Base-by-base conservation (phyloP, 2,329 filamentous ascomycete species). In the Nothophoma quercina region DNA sequence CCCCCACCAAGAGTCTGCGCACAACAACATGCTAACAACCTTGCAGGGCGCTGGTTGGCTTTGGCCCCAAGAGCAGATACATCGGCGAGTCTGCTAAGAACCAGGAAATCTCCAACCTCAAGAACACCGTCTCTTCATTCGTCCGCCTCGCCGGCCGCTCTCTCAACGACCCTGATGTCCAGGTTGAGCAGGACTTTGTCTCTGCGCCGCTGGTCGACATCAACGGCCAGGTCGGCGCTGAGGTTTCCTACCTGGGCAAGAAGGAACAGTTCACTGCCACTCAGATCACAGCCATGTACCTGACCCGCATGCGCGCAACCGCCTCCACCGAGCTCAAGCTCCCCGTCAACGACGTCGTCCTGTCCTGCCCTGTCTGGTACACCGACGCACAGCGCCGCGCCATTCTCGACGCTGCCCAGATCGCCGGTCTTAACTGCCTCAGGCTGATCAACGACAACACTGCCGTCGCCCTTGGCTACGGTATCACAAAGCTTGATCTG, bases 31-130 rank as follows among this genome's bases (percentile, higher is more conserved):
- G 28, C 59, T 65, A 18, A 64, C 58, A 39, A 23, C 6, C 29
- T 25, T 21, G 7, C 50, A 64, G 93, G 58, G 92, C 95, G 59
- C 83, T 99, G 63, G 95, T 99, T 70, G 93, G 91, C 71, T 99
- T 99, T 78, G 91, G 92, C 55, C 89, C 91, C 75, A 96, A 96
- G 81, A 88, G 85, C 77, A 90, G 95, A 81, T 96, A 96, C 76
- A 85, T 99, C 63, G 95, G 95, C 64, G 95, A 99, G 82, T 79
- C 90, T 51, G 95, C 95, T 66, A 98, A 98, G 86, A 98, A 93
- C 65, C 93, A 97, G 81, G 95, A 99, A 81, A 96, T 96, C 75
- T 96, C 93, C 73, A 99, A 99, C 84, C 87, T 98, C 72, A 99
- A 98, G 84, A 99, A 99, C 85, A 99, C 95, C 65, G 90, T 99